Conservation (phyloP, 331 rosid genomes). For the Prunus yedoensis region DNA sequence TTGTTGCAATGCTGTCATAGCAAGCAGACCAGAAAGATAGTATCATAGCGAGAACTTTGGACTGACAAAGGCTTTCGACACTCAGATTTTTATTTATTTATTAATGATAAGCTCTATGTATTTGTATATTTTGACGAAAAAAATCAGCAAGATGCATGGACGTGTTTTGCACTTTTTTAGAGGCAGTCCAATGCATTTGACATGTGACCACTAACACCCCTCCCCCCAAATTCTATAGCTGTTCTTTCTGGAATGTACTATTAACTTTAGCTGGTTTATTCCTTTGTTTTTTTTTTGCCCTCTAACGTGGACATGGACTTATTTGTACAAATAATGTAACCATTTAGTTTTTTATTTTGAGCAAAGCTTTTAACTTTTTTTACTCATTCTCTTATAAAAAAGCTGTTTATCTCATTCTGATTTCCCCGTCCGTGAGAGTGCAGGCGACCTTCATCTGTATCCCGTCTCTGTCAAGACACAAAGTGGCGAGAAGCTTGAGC, state of each 20-base stretch:
- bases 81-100: background rate
- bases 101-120: background rate
- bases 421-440: constrained; percentile 21
- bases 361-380: background rate
- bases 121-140: background rate
- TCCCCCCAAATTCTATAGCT: background rate
- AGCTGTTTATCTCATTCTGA: background rate
- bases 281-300: background rate
- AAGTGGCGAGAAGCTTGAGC: constrained; percentile 90
- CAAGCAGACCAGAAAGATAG: no score
- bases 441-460: constrained; percentile 94
- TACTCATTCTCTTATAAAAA: background rate
- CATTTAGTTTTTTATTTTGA: background rate
- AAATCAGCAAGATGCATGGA: background rate
- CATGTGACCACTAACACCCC: no score
- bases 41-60: background rate
- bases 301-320: no score
- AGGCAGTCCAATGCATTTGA: background rate
- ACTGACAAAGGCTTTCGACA: background rate
- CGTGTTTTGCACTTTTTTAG: background rate
- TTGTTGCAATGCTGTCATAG: background rate
- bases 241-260: background rate
- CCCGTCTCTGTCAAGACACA: constrained; percentile 88
- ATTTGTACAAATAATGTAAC: background rate
- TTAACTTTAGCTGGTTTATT: background rate